phyloP scores from a whole-genome alignment of 2,329 filamentous ascomycete species.

The Graphiopsis chlorocephala region DNA sequence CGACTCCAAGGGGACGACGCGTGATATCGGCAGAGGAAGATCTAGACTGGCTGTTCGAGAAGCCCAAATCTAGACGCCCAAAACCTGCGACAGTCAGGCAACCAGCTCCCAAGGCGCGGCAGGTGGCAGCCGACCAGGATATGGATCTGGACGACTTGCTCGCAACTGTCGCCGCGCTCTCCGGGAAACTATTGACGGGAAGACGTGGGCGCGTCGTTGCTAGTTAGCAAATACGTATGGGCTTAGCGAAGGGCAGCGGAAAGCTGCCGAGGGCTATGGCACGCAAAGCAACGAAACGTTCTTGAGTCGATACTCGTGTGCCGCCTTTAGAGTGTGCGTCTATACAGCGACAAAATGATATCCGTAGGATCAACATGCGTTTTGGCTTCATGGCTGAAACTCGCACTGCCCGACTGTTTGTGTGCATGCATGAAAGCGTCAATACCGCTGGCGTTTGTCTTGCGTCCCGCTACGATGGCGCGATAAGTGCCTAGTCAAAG shows the following conservation, averaged over 20 bases:
- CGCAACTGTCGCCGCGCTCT: conserved; percentile 26
- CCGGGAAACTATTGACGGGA: conserved; percentile 9
- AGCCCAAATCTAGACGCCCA: neutral
- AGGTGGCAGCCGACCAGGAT: conserved; percentile 10
- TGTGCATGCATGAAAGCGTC: neutral
- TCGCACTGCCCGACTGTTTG: neutral
- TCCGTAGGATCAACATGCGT: neutral
- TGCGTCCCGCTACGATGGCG: neutral
- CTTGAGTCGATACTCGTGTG: neutral
- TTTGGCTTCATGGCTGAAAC: neutral
- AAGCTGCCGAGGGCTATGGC: neutral
- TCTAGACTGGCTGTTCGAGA: conserved; percentile 28
- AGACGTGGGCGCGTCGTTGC: neutral
- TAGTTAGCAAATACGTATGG: neutral
- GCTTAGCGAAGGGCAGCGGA: neutral
- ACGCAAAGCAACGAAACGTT: neutral
- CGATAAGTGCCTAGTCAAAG: neutral
- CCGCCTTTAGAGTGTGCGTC: neutral
- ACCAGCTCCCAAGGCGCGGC: neutral
- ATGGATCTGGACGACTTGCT: conserved; percentile 32
- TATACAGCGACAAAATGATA: neutral
- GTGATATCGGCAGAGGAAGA: conserved; percentile 19
- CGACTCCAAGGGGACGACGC: neutral
- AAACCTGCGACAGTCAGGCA: neutral
- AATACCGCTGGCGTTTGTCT: neutral